These are phyloP conservation scores for Tricholoma terreum DNA, from an alignment of 768 basidiomycete species.

Conservation along the genomic window DNA sequence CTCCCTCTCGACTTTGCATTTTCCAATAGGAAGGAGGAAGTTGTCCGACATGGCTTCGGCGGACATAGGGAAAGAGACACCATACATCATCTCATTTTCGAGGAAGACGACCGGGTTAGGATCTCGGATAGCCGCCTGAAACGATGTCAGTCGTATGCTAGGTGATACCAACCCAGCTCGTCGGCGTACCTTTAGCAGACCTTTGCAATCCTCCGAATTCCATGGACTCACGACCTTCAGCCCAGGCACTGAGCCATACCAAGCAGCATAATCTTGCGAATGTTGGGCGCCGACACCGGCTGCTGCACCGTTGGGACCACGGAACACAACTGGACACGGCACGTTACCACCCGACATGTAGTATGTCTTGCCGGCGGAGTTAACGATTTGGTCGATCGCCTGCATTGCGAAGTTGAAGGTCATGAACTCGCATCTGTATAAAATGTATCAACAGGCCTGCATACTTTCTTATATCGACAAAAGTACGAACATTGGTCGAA, in stretches of 20 bases:
- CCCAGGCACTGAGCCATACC: conserved; percentile 92
- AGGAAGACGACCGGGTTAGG: conserved; percentile 98
- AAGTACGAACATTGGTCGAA: conserved; percentile 78
- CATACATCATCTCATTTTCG: conserved; percentile 99
- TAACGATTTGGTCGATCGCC: conserved; percentile 99
- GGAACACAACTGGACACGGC: conserved; percentile 98
- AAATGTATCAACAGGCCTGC: conserved; percentile 10
- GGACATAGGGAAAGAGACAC: conserved; percentile 95
- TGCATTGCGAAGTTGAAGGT: conserved; percentile 99
- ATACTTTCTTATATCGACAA: conserved; percentile 6
- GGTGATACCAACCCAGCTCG: conserved; percentile 1
- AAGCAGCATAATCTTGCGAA: conserved; percentile 95
- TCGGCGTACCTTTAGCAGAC: conserved; percentile 80
- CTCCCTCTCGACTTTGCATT: conserved; percentile 92
- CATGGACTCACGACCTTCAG: conserved; percentile 98
- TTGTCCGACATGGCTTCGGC: conserved; percentile 92
- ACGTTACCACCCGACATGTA: conserved; percentile 99
- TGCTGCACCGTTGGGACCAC: conserved; percentile 98
- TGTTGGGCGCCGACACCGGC: conserved; percentile 96
- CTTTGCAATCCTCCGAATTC: conserved; percentile 99
- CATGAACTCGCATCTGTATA: conserved; percentile 94
- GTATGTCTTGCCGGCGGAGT: conserved; percentile 99
- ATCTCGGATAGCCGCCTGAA: conserved; percentile 91
- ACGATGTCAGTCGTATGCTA: neutral
- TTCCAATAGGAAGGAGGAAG: conserved; percentile 95